These are phyloP conservation scores for Yamadazyma pseudoaaseri DNA, from an alignment of 1,139 yeast species.

Conservation along the genomic window DNA sequence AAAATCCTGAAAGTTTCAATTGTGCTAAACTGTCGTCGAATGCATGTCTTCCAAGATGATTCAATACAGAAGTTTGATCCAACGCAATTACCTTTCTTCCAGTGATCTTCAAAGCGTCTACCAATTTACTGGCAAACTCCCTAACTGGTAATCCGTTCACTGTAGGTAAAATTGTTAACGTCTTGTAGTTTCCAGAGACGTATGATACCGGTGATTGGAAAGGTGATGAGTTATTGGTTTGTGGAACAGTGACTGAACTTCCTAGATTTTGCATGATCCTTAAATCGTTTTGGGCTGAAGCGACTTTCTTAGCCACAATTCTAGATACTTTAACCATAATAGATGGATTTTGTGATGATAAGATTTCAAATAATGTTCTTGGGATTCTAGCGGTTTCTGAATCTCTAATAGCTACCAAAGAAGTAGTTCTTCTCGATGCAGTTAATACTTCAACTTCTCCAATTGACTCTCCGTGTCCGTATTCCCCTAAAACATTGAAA, in stretches of 20 bases:
- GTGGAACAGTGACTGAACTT: conserved; percentile 18
- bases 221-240: conserved; percentile 13
- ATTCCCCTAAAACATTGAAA: conserved; percentile 61
- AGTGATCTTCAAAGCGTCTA: conserved; percentile 66
- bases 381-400: conserved; percentile 94
- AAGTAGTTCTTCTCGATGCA: conserved; percentile 67
- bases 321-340: conserved; percentile 88
- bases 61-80: conserved; percentile 77
- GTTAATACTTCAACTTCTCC: conserved; percentile 96
- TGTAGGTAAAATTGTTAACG: conserved; percentile 82
- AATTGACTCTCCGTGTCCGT: conserved; percentile 91
- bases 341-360: conserved; percentile 83
- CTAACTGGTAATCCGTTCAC: conserved; percentile 77
- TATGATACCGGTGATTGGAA: conserved; percentile 24
- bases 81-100: conserved; percentile 74
- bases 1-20: conserved; percentile 81
- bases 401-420: conserved; percentile 87
- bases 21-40: conserved; percentile 81
- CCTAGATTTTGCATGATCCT: conserved; percentile 10
- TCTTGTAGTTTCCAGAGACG: conserved; percentile 56
- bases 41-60: conserved; percentile 87
- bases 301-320: conserved; percentile 75
- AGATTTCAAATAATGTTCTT: conserved; percentile 77
- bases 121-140: conserved; percentile 76
- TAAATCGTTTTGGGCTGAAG: conserved; percentile 20